Evolutionary conservation across 208 protist genomes (phyloP).

Genomic region (Acanthamoeba rhysodes): DNA sequence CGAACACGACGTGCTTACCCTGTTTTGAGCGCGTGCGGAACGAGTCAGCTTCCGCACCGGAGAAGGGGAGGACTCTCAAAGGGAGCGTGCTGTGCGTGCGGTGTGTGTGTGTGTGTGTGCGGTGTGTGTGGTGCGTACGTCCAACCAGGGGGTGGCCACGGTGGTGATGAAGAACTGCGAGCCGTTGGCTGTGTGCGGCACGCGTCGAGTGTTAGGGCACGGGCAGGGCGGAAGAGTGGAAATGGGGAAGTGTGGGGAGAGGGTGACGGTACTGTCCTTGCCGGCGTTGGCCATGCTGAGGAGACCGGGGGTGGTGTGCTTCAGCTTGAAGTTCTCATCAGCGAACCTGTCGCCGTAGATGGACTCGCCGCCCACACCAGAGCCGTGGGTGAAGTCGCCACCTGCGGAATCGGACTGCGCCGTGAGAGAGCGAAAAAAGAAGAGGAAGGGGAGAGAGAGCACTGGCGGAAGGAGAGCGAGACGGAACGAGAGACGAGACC

Average conservation of each 20-base stretch:
- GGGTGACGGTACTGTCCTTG: not conserved
- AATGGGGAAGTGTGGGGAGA: not conserved
- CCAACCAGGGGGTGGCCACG: constrained; percentile 78
- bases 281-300: constrained; percentile 96
- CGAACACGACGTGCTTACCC: constrained; percentile 96
- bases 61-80: no score
- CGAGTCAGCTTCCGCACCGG: not conserved
- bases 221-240: not conserved
- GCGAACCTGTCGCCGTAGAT: constrained; percentile 98
- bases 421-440: not conserved
- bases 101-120: no score
- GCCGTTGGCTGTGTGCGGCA: constrained; percentile 87
- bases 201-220: no score
- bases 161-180: constrained; percentile 91
- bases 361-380: constrained; percentile 98
- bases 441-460: not conserved
- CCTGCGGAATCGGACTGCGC: constrained; percentile 82
- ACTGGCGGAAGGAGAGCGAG: not conserved
- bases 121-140: constrained; percentile 73
- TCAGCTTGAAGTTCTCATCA: constrained; percentile 98
- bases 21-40: not conserved
- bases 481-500: constrained; percentile 70
- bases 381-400: constrained; percentile 97
- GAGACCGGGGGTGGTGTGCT: constrained; percentile 92
- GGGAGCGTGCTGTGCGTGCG: not conserved